Evolutionary conservation across 768 basidiomycete species (phyloP).

Genomic region (Mycena galericulata): DNA sequence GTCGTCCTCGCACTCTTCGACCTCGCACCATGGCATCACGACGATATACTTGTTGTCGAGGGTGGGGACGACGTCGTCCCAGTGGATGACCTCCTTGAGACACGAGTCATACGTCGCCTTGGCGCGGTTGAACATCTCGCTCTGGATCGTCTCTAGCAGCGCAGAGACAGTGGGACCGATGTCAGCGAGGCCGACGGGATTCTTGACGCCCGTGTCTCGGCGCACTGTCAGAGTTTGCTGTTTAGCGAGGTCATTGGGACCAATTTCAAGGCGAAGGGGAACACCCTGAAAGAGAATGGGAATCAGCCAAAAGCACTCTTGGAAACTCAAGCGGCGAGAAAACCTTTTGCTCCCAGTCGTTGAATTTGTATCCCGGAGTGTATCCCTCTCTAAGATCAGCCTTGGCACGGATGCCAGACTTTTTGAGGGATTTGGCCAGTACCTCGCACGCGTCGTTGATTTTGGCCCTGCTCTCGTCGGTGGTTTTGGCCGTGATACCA

Average conservation of each 20-base stretch:
- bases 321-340: constrained; percentile 18
- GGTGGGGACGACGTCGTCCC: constrained; percentile 94
- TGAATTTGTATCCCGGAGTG: constrained; percentile 99
- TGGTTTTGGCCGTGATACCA: constrained; percentile 90
- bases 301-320: constrained; percentile 10
- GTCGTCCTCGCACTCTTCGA: constrained; percentile 93
- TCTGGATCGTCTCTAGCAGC: constrained; percentile 89
- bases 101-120: constrained; percentile 77
- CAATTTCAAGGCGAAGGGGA: constrained; percentile 96
- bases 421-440: constrained; percentile 79
- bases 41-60: constrained; percentile 90
- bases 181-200: constrained; percentile 56
- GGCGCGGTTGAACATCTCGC: constrained; percentile 88
- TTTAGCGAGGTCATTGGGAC: constrained; percentile 91
- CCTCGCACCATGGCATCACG: constrained; percentile 97
- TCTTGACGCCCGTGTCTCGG: constrained; percentile 68
- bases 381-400: constrained; percentile 96
- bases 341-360: constrained; percentile 99
- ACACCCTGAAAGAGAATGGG: constrained; percentile 84
- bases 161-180: constrained; percentile 62
- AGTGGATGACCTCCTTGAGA: constrained; percentile 80
- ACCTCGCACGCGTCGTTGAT: constrained; percentile 86
- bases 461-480: constrained; percentile 70
- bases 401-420: constrained; percentile 82
- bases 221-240: constrained; percentile 87